A percentile compares a stretch with the other conserved stretches of the same genome.
Evolutionary conservation across 1,284 basidiomycete genomes (phyloP).

Genomic region (Sporisorium graminicola): DNA sequence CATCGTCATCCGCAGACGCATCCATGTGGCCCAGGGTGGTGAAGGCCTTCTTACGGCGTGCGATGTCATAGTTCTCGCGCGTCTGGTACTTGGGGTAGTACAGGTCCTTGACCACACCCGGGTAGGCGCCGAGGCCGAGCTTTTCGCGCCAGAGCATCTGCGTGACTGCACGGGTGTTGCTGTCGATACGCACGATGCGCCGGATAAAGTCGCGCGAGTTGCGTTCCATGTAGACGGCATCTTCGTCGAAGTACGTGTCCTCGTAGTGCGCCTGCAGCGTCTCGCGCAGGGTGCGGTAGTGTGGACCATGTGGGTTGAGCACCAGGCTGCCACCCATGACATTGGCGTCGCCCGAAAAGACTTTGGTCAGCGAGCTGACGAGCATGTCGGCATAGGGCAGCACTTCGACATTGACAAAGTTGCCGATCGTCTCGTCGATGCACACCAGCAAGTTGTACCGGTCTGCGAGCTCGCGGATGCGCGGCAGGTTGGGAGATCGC

Average conservation of each 20-base stretch:
- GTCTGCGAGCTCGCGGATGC: constrained; percentile 85
- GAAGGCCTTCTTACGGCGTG: constrained; percentile 73
- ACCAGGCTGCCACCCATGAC: constrained; percentile 86
- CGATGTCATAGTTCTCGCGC: constrained; percentile 79
- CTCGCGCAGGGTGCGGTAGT: constrained; percentile 78
- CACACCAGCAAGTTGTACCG: constrained; percentile 89
- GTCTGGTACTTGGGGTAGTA: constrained; percentile 90
- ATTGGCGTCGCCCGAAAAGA: constrained; percentile 94
- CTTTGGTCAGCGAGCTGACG: constrained; percentile 92
- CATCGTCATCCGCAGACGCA: constrained; percentile 5
- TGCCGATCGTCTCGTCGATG: constrained; percentile 95
- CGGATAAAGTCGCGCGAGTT: constrained; percentile 92
- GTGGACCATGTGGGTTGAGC: constrained; percentile 82
- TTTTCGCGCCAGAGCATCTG: constrained; percentile 76
- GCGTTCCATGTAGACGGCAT: constrained; percentile 96
- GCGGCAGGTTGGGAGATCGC: constrained; percentile 82
- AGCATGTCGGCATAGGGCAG: constrained; percentile 90
- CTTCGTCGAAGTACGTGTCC: constrained; percentile 89
- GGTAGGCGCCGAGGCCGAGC: constrained; percentile 14
- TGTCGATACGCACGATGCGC: constrained; percentile 83
- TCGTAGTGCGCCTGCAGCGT: constrained; percentile 79
- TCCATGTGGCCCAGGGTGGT: constrained; percentile 13
- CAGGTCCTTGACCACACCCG: constrained; percentile 79
- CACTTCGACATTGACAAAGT: constrained; percentile 94
- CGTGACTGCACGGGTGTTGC: constrained; percentile 85